Evolutionary conservation across 306 rosid genomes (phyloP).

Genomic region (Psophocarpus tetragonolobus): DNA sequence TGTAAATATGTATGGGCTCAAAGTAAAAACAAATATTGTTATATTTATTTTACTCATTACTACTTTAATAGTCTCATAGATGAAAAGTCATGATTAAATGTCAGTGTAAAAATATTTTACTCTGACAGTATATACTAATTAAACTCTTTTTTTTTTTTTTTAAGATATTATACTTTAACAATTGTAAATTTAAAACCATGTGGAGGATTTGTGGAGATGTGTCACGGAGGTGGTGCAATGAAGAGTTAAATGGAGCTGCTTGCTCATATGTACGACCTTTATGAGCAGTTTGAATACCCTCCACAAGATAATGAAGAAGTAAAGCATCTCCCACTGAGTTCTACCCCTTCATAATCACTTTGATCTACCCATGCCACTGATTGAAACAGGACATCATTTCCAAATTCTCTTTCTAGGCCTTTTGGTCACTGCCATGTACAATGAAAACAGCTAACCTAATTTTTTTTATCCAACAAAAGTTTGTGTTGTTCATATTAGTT

Average conservation of each 20-base stretch:
- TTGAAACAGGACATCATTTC: constrained; percentile 41
- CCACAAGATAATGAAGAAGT: constrained; percentile 31
- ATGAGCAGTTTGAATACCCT: constrained; percentile 39
- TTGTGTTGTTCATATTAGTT: too few species aligned
- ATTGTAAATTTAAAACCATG: too few species aligned
- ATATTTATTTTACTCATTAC: too few species aligned
- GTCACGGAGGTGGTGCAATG: constrained; percentile 40
- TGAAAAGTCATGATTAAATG: too few species aligned
- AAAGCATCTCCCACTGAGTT: constrained; percentile 32
- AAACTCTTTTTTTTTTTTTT: too few species aligned
- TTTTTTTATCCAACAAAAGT: too few species aligned
- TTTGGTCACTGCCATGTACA: constrained; percentile 41
- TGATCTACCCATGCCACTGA: constrained; percentile 40
- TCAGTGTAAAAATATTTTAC: too few species aligned
- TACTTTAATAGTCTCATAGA: too few species aligned
- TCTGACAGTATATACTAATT: too few species aligned
- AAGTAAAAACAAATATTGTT: too few species aligned
- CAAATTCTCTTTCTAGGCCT: constrained; percentile 41
- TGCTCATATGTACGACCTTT: constrained; percentile 38
- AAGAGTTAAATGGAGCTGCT: constrained; percentile 41
- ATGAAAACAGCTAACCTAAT: constrained; percentile 41
- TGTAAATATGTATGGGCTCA: too few species aligned
- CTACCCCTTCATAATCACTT: constrained; percentile 43
- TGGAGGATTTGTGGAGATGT: background rate
- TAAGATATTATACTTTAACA: too few species aligned